Base-by-base conservation (phyloP, 2,329 filamentous ascomycete species). In the Juglanconis sp. region DNA sequence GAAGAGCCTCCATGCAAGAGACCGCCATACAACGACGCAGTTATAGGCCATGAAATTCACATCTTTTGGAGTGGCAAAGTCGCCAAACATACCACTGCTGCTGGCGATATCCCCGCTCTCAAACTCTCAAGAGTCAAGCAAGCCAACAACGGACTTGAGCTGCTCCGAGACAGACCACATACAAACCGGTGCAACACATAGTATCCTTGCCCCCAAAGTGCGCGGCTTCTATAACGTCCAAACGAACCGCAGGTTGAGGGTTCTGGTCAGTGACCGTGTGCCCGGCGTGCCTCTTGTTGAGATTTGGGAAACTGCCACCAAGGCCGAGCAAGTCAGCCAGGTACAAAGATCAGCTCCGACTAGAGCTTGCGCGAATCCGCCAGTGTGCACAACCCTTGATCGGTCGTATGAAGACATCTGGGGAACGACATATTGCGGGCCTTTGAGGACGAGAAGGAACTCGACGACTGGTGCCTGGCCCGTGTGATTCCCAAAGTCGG, bases 81-180 rank as follows among this genome's bases (percentile, higher is more conserved):
- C 60, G 52, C 63, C 35, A 42, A 60, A 24, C 50, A 60, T 50
- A 56, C 11, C 3, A 63, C 58, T 11, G 34, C 58, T 6, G 44
- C 40, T 4, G 54, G 58, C 2, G 15, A 32, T 11, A 24, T 49
- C 3, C 51, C 56, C 1, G 58, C 58, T 2, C 40, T 63, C 32
- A 59, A 59, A 38, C n/a, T 63, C 24, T 24, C 24, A 24, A 24
- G 24, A 24, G 24, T 24, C 24, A 24, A 24, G 24, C 15, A 58
- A 46, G 13, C 9, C 53, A 31, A 40, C 35, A 9, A 10, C 38
- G 15, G 17, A 36, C 24, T 15, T 54, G 10, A 13, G 32, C 42
- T 51, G 50, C 10, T 61, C 63, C 10, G 63, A 64, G 50, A 60
- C 32, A 11, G 57, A 64, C 34, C 58, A 63, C 60, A 63, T 63